Percentiles rank a stretch among this genome's conserved stretches.
Evolutionary conservation across 768 basidiomycete genomes (phyloP).

Genomic region (Neoboletus magnificus): DNA sequence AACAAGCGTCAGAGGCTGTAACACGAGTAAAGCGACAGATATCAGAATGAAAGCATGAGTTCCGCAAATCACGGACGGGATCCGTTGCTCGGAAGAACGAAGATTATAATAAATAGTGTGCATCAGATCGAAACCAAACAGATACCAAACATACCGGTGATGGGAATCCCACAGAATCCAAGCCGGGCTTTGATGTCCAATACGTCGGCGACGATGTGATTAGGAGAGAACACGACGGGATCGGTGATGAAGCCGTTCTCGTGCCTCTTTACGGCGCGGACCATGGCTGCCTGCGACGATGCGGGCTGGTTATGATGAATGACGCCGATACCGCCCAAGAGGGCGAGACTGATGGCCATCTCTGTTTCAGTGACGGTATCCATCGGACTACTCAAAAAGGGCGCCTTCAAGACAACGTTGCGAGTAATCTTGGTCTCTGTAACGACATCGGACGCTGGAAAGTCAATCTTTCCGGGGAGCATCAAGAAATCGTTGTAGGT

Average conservation of each 20-base stretch:
- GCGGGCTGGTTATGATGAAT: constrained; percentile 94
- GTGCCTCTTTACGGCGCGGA: constrained; percentile 94
- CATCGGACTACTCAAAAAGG: constrained; percentile 98
- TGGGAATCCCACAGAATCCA: constrained; percentile 96
- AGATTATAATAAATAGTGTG: constrained; percentile 55
- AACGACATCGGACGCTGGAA: constrained; percentile 73
- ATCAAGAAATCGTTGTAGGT: constrained; percentile 98
- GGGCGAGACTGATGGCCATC: constrained; percentile 92
- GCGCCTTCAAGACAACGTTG: constrained; percentile 89
- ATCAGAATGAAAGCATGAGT: constrained; percentile 25
- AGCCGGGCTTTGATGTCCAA: constrained; percentile 87
- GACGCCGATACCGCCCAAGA: constrained; percentile 95
- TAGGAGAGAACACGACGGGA: constrained; percentile 83
- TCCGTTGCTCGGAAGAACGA: constrained; percentile 88
- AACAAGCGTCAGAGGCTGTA: constrained; percentile 18
- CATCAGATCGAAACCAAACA: constrained; percentile 27
- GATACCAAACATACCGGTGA: constrained; percentile 74
- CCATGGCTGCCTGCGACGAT: constrained; percentile 91
- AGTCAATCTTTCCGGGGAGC: constrained; percentile 94
- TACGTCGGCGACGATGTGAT: constrained; percentile 80
- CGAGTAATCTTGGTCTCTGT: constrained; percentile 87
- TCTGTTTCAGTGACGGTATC: constrained; percentile 97
- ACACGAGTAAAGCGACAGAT: neutral
- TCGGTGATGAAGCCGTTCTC: constrained; percentile 99
- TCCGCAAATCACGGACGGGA: constrained; percentile 73